These are phyloP conservation scores for Barnettozyma vustinii DNA, from an alignment of 805 yeast species.

Conservation along the genomic window DNA sequence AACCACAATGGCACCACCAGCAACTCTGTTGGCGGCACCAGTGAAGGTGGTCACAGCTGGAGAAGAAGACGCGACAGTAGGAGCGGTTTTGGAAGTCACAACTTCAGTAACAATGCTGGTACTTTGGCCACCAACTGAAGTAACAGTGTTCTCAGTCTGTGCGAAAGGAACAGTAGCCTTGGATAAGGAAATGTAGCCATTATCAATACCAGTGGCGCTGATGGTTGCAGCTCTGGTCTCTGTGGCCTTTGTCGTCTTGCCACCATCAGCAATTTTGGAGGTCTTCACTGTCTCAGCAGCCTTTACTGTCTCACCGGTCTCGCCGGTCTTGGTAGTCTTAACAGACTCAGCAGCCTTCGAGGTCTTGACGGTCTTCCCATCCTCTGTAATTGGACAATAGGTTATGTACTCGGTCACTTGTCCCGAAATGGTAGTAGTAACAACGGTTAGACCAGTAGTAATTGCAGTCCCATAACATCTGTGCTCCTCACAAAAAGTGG, in stretches of 20 bases:
- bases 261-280: not conserved
- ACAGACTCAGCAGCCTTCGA: not conserved
- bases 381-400: slow-evolving; percentile 12
- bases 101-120: not conserved
- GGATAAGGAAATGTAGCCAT: not conserved
- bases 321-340: not conserved
- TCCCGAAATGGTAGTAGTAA: slow-evolving; percentile 27
- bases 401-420: slow-evolving; percentile 27
- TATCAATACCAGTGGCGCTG: not conserved
- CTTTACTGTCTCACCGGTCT: not conserved
- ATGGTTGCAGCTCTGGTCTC: not conserved
- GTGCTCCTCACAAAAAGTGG: slow-evolving; percentile 27
- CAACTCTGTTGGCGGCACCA: not conserved
- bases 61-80: not conserved
- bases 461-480: slow-evolving; percentile 25
- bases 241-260: not conserved
- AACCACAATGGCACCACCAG: not conserved
- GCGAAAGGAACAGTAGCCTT: not conserved
- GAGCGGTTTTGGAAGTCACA: not conserved
- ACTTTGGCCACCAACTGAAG: not conserved
- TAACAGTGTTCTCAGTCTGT: not conserved
- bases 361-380: not conserved
- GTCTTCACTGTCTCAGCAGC: not conserved
- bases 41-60: not conserved
- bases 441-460: slow-evolving; percentile 26